Conservation (phyloP, 2,329 filamentous ascomycete species). For the Westerdykella ornata region DNA sequence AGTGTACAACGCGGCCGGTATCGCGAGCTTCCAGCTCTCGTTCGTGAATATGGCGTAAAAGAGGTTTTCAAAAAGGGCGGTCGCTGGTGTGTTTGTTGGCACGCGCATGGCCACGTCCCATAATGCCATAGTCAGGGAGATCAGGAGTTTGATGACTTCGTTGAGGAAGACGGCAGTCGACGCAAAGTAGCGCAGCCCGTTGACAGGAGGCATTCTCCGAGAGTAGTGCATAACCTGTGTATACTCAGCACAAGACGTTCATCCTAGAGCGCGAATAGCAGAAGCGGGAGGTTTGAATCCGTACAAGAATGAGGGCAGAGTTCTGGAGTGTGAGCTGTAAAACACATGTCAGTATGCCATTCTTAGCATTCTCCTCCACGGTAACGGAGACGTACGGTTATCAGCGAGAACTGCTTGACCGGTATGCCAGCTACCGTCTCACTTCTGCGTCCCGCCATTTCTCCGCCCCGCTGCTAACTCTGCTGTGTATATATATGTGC, state of each 20-base stretch:
- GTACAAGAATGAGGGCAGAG: slow-evolving; percentile 66
- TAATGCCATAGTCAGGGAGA: slow-evolving; percentile 79
- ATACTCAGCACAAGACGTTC: slow-evolving; percentile 8
- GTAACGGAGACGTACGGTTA: slow-evolving; percentile 48
- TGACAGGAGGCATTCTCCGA: slow-evolving; percentile 77
- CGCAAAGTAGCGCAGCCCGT: slow-evolving; percentile 82
- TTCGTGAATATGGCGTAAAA: slow-evolving; percentile 75
- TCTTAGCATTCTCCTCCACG: neutral
- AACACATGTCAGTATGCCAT: neutral
- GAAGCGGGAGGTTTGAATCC: slow-evolving; percentile 20
- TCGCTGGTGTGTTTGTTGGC: slow-evolving; percentile 71
- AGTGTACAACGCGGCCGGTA: slow-evolving; percentile 83
- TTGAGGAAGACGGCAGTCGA: slow-evolving; percentile 92
- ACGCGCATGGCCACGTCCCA: slow-evolving; percentile 77
- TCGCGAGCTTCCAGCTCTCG: slow-evolving; percentile 90
- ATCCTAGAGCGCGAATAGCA: slow-evolving; percentile 3
- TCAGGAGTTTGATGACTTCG: slow-evolving; percentile 81
- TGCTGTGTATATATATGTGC: no score
- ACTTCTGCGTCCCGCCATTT: no score
- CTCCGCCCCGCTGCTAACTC: no score
- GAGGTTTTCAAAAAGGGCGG: slow-evolving; percentile 72
- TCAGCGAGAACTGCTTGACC: slow-evolving; percentile 62
- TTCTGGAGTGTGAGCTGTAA: slow-evolving; percentile 70
- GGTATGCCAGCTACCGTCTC: slow-evolving; percentile 46
- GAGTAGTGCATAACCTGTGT: slow-evolving; percentile 86